These are phyloP conservation scores for Aspergillus puulaauensis DNA, from an alignment of 2,329 filamentous ascomycete genomes.

Conservation along the genomic window DNA sequence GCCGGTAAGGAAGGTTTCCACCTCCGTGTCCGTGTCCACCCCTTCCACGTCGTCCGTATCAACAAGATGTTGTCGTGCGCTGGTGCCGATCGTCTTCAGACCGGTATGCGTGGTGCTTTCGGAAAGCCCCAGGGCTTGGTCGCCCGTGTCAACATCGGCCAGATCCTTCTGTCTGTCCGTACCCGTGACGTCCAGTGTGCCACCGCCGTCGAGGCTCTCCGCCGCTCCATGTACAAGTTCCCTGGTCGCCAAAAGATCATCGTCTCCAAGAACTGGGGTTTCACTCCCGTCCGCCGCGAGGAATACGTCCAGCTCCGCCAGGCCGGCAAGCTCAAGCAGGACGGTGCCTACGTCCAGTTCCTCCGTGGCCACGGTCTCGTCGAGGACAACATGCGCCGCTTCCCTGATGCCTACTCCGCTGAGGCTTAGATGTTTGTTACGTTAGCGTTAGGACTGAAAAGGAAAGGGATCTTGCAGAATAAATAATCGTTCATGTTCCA, in stretches of 20 bases:
- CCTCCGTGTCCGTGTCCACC: slow-evolving; percentile 80
- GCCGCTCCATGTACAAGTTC: slow-evolving; percentile 99
- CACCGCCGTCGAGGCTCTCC: slow-evolving; percentile 95
- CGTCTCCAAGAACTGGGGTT: slow-evolving; percentile 99
- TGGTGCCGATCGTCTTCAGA: slow-evolving; percentile 99
- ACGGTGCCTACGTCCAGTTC: slow-evolving; percentile 99
- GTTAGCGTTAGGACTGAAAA: slow-evolving; percentile 25
- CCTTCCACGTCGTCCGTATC: slow-evolving; percentile 99
- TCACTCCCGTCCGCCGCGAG: slow-evolving; percentile 96
- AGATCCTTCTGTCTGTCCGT: slow-evolving; percentile 96
- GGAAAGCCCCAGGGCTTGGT: slow-evolving; percentile 99
- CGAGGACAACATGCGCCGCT: slow-evolving; percentile 83
- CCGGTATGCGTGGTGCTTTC: slow-evolving; percentile 99
- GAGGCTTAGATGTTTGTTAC: slow-evolving; percentile 42
- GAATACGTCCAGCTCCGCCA: slow-evolving; percentile 97
- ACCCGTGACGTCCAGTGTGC: slow-evolving; percentile 94
- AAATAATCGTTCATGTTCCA: slow-evolving; percentile 9
- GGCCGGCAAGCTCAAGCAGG: slow-evolving; percentile 88
- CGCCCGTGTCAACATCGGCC: slow-evolving; percentile 99
- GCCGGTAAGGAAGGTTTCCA: slow-evolving; percentile 72
- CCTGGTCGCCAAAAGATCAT: slow-evolving; percentile 99
- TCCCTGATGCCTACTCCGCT: slow-evolving; percentile 77
- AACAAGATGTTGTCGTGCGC: slow-evolving; percentile 99
- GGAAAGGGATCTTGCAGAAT: slow-evolving; percentile 9
- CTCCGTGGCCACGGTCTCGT: slow-evolving; percentile 88